These are phyloP conservation scores for Leccinum glutinopallens DNA, from an alignment of 1,284 basidiomycete genomes.

Conservation along the genomic window DNA sequence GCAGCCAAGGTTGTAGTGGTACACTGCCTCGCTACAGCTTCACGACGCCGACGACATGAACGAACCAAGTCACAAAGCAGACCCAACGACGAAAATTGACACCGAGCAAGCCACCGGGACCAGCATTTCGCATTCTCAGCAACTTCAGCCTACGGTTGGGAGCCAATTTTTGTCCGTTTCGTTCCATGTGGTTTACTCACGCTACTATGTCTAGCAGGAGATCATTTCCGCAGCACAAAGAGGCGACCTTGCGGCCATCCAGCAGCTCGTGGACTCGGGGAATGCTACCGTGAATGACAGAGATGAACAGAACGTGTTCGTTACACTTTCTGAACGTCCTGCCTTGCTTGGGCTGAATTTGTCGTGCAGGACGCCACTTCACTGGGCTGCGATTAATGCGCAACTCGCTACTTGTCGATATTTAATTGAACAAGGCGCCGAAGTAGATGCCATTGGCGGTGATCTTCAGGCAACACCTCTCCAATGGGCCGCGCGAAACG, in stretches of 20 bases:
- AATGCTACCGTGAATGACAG: conserved; percentile 76
- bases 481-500: conserved; percentile 97
- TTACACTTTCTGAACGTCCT: conserved; percentile 9
- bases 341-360: conserved; percentile 13
- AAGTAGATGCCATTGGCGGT: conserved; percentile 92
- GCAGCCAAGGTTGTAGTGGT: neutral
- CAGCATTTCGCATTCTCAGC: conserved; percentile 30
- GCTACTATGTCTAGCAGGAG: conserved; percentile 40
- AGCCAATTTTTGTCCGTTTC: neutral
- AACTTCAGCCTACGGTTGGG: conserved; percentile 27
- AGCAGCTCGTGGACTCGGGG: conserved; percentile 73
- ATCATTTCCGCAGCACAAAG: conserved; percentile 89
- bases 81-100: conserved; percentile 36
- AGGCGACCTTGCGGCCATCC: conserved; percentile 75
- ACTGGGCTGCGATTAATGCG: conserved; percentile 97
- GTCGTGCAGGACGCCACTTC: conserved; percentile 69
- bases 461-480: conserved; percentile 95
- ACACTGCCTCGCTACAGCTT: conserved; percentile 12
- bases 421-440: conserved; percentile 91
- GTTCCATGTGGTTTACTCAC: conserved; percentile 15
- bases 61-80: conserved; percentile 32
- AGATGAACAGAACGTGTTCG: conserved; percentile 83
- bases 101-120: conserved; percentile 36
- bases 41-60: conserved; percentile 33
- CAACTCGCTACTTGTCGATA: conserved; percentile 80